Evolutionary conservation across 345 rosid genomes (phyloP).

Genomic region (Pistacia atlantica): DNA sequence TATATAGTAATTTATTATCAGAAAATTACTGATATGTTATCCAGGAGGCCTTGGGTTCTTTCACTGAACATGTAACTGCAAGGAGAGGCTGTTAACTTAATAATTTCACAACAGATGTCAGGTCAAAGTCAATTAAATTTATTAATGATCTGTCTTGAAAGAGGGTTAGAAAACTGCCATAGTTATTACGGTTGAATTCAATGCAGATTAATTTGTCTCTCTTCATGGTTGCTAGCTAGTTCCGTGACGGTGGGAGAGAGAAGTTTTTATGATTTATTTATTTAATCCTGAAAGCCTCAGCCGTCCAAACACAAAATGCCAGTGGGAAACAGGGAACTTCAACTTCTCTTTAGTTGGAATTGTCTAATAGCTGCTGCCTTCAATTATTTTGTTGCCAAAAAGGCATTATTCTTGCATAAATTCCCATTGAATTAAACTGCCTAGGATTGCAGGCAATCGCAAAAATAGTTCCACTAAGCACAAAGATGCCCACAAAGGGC

Average conservation of each 20-base stretch:
- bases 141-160: too few relatives aligned
- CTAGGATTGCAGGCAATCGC: neutral
- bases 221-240: neutral
- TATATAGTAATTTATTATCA: too few relatives aligned
- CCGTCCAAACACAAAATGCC: conserved; percentile 11
- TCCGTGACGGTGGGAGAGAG: neutral
- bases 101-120: too few relatives aligned
- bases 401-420: neutral
- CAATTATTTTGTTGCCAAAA: neutral
- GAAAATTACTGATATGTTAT: too few relatives aligned
- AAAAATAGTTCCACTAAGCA: neutral
- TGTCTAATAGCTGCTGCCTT: neutral
- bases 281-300: neutral
- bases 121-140: too few relatives aligned
- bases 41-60: too few relatives aligned
- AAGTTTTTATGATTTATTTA: neutral
- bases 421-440: neutral
- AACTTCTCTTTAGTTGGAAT: neutral
- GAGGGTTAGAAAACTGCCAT: neutral
- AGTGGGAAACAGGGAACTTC: neutral
- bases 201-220: conserved; percentile 18
- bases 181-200: conserved; percentile 8
- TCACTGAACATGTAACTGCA: too few relatives aligned
- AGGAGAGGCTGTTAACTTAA: too few relatives aligned
- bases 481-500: neutral